Evolutionary conservation across 2,329 filamentous ascomycete genomes (phyloP), one percentile per base, ranked within the genome.

Genomic region (Aspergillus sclerotialis): DNA sequence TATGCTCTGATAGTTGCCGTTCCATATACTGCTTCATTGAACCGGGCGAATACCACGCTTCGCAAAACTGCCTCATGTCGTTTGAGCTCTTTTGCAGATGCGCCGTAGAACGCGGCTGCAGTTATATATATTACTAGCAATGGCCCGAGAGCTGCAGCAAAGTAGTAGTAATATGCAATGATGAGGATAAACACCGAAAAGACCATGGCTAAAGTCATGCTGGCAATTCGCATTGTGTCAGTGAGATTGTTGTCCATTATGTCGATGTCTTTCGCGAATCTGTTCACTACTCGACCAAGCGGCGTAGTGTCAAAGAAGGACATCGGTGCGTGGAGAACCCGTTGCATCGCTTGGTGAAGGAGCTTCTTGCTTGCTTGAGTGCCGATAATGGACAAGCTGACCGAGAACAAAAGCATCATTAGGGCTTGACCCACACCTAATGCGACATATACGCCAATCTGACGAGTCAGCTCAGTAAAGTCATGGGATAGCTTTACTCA

Each of bases 291-390:
- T 8, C 23, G 23, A 4, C 23, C 83, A 1, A 85, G 67, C 0
- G 84, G 84, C 0, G 85, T 79, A 0, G 82, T 87, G 51, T 88
- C 83, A 27, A 88, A 70, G 80, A 82, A 86, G 39, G 82, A 69
- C 12, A 87, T 66, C 3, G 80, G 82, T 5, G 83, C 78, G 15
- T 80, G 73, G 4, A 88, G 67, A 10, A 88, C 71, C 2, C 76
- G 70, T 44, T 76, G 78, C 30, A 80, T 76, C 43, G 87, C 72
- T 38, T 72, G 72, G 23, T 75, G 70, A 42, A 86, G 87, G 7
- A 87, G 67, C 30, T 64, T 63, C 26, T 75, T 68, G 15, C 80
- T 84, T 5, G 82, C 82, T 39, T 69, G 14, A 81, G 81, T 33
- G 80, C 78, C 9, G 67, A 46, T 70, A 71, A 58, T 78, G 84